Conservation (phyloP, 2,329 filamentous ascomycete genomes). For the Penicillium sumatraense region DNA sequence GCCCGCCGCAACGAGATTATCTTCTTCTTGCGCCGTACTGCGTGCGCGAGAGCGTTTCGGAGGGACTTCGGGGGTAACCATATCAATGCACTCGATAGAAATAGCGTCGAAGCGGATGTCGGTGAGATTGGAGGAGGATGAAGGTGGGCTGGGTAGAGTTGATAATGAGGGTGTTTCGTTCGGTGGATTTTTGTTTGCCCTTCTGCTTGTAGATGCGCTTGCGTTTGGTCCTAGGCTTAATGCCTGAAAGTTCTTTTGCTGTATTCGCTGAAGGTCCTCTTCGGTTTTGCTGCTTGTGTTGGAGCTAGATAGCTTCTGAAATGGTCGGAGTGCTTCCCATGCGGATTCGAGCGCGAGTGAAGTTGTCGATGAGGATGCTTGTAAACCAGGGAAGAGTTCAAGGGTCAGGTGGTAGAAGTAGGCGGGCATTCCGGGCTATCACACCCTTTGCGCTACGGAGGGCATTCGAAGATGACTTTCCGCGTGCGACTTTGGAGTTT, state of each 20-base stretch:
- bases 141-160: conserved; percentile 18
- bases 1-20: conserved; percentile 51
- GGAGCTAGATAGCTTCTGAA: conserved; percentile 32
- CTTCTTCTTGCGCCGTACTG: conserved; percentile 33
- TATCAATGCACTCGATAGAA: conserved; percentile 79
- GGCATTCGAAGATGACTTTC: no score
- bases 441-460: conserved; percentile 14
- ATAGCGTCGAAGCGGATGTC: conserved; percentile 87
- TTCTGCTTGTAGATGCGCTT: no score
- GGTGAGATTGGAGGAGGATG: conserved; percentile 24
- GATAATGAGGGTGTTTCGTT: conserved; percentile 5
- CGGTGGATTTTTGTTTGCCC: not conserved
- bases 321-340: conserved; percentile 43
- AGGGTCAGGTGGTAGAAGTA: conserved; percentile 68
- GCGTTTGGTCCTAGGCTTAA: no score
- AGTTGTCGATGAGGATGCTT: conserved; percentile 14
- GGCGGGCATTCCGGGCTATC: conserved; percentile 57
- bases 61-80: conserved; percentile 51
- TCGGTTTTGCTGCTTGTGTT: not conserved
- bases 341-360: conserved; percentile 39
- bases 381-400: conserved; percentile 54
- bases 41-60: conserved; percentile 29
- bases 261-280: conserved; percentile 10
- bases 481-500: no score
- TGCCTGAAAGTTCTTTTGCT: no score